phyloP scores from a whole-genome alignment of 805 yeast species.

The Torulaspora indica region DNA sequence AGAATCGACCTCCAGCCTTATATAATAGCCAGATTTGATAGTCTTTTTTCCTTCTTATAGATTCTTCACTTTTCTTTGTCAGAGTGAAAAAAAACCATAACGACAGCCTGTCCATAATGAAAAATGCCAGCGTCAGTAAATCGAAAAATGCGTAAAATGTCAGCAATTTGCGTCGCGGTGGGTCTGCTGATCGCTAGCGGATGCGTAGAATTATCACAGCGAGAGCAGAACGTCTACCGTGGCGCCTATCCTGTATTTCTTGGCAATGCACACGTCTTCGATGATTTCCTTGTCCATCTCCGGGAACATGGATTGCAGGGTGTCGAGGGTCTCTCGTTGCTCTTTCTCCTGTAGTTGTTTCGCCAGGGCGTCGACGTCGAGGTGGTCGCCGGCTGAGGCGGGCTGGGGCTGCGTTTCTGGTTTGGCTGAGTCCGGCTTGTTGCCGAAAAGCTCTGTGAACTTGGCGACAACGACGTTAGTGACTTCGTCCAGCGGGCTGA shows the following conservation, averaged over 20 bases:
- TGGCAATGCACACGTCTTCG: slow-evolving; percentile 63
- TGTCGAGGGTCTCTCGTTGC: slow-evolving; percentile 43
- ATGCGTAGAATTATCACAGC: slow-evolving; percentile 13
- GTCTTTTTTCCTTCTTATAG: slow-evolving; percentile 3
- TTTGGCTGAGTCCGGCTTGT: slow-evolving; percentile 5
- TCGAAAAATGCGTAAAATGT: not conserved
- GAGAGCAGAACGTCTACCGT: slow-evolving; percentile 55
- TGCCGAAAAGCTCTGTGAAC: slow-evolving; percentile 25
- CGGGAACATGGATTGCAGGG: slow-evolving; percentile 70
- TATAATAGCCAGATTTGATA: not conserved
- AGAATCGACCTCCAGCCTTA: not conserved
- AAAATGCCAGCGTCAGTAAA: slow-evolving; percentile 1
- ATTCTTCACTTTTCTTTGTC: slow-evolving; percentile 9
- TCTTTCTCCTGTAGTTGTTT: slow-evolving; percentile 41
- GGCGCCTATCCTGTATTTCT: slow-evolving; percentile 61
- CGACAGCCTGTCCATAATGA: slow-evolving; percentile 6
- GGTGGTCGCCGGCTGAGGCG: slow-evolving; percentile 4
- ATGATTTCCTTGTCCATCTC: slow-evolving; percentile 62
- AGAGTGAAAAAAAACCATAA: not conserved
- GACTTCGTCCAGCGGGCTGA: slow-evolving; percentile 29
- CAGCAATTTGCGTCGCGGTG: not conserved
- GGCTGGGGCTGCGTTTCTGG: slow-evolving; percentile 4
- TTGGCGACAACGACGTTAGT: slow-evolving; percentile 22
- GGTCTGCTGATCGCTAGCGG: not conserved
- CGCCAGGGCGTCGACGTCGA: slow-evolving; percentile 31